These are phyloP conservation scores for Cyberlindnera mississippiensis DNA, from an alignment of 805 yeast genomes.

Conservation along the genomic window DNA sequence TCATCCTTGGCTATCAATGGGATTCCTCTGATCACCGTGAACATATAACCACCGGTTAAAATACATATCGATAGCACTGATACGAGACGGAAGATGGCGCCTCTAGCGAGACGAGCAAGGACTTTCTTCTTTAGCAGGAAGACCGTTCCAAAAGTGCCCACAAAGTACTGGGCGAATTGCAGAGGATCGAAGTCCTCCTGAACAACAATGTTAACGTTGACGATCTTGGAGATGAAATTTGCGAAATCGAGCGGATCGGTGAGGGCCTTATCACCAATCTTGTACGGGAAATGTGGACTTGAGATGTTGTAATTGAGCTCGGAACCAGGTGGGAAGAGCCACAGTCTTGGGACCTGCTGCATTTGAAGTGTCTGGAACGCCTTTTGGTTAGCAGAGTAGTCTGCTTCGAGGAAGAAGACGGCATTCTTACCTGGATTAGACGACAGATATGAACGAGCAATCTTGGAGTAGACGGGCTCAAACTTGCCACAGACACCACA, in stretches of 20 bases:
- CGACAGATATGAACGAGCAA: slow-evolving; percentile 39
- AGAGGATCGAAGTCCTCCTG: slow-evolving; percentile 39
- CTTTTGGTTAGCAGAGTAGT: slow-evolving; percentile 41
- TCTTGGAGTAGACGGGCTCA: slow-evolving; percentile 37
- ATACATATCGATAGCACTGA: slow-evolving; percentile 39
- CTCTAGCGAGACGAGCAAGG: slow-evolving; percentile 28
- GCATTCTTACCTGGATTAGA: slow-evolving; percentile 40
- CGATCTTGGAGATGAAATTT: slow-evolving; percentile 43
- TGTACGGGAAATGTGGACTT: slow-evolving; percentile 35
- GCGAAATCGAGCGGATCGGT: slow-evolving; percentile 47
- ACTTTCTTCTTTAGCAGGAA: slow-evolving; percentile 46
- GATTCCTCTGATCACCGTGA: slow-evolving; percentile 52
- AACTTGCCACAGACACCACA: slow-evolving; percentile 48
- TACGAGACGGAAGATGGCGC: slow-evolving; percentile 28
- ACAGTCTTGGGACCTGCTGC: slow-evolving; percentile 57
- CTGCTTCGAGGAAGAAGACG: slow-evolving; percentile 47
- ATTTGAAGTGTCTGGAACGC: slow-evolving; percentile 41
- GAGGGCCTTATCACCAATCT: slow-evolving; percentile 27
- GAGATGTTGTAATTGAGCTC: slow-evolving; percentile 24
- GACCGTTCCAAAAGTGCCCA: slow-evolving; percentile 41
- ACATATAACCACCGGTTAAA: slow-evolving; percentile 61
- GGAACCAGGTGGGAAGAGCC: slow-evolving; percentile 56
- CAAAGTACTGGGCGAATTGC: slow-evolving; percentile 44
- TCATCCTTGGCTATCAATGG: slow-evolving; percentile 58
- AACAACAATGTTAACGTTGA: slow-evolving; percentile 41